A percentile compares a stretch with the other conserved stretches of the same genome.
phyloP scores from a whole-genome alignment of 2,329 filamentous ascomycete species.

The Zopfia rhizophila region DNA sequence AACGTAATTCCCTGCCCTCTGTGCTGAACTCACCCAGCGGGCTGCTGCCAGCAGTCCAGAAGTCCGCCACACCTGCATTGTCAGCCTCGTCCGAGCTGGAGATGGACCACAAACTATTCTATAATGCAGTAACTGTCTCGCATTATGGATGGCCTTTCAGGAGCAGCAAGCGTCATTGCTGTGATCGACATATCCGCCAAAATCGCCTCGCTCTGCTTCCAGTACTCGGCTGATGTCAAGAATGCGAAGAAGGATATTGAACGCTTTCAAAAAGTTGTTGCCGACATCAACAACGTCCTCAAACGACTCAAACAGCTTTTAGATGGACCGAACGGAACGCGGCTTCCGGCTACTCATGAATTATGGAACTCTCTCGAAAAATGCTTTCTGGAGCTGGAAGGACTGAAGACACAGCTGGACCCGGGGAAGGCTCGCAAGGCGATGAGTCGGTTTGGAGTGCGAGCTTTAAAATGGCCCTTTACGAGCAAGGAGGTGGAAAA shows the following conservation, averaged over 20 bases:
- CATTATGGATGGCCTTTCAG: conserved; percentile 39
- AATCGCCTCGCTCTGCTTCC: conserved; percentile 38
- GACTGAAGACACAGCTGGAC: conserved; percentile 23
- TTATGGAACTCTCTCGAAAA: conserved; percentile 29
- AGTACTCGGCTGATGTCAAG: conserved; percentile 36
- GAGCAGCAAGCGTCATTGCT: conserved; percentile 46
- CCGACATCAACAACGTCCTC: conserved; percentile 31
- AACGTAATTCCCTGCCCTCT: too few relatives aligned
- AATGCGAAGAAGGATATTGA: conserved; percentile 36
- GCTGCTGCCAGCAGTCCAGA: too few relatives aligned
- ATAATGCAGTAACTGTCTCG: too few relatives aligned
- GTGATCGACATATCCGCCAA: conserved; percentile 49
- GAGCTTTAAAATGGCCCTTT: conserved; percentile 55
- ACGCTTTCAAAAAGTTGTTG: conserved; percentile 36
- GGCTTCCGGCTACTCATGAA: conserved; percentile 36
- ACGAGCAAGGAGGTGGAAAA: conserved; percentile 48
- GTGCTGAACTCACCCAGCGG: too few relatives aligned
- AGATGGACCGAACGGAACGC: conserved; percentile 33
- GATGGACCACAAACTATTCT: too few relatives aligned
- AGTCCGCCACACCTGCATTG: too few relatives aligned
- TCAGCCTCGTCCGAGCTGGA: too few relatives aligned
- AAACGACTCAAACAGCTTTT: conserved; percentile 35
- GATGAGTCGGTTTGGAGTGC: conserved; percentile 46
- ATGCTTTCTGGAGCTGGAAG: conserved; percentile 25
- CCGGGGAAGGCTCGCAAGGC: conserved; percentile 30